These are phyloP conservation scores for Sordariomycetes sp. DNA, from an alignment of 2,329 filamentous ascomycete genomes.

Conservation along the genomic window DNA sequence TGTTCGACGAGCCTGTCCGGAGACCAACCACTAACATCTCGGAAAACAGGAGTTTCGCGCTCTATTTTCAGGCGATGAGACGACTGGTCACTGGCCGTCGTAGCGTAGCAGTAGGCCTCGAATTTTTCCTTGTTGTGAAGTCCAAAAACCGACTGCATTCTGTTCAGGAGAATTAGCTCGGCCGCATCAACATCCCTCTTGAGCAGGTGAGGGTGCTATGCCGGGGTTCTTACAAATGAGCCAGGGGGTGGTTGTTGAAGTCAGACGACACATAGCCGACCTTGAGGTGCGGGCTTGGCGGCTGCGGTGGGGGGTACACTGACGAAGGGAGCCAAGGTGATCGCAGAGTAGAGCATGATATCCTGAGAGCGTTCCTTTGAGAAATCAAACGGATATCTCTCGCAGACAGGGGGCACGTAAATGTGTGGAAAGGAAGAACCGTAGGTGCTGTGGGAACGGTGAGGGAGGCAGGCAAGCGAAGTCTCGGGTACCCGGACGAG, in stretches of 20 bases:
- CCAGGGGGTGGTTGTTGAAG: constrained; percentile 96
- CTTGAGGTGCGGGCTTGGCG: constrained; percentile 74
- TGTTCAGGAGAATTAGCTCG: constrained; percentile 13
- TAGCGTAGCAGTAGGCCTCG: constrained; percentile 90
- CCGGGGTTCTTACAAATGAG: constrained; percentile 57
- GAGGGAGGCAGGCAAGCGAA: constrained; percentile 61
- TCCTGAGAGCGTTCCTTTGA: constrained; percentile 84
- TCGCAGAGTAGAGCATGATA: constrained; percentile 80
- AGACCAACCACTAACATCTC: constrained; percentile 79
- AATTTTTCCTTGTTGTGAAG: constrained; percentile 66
- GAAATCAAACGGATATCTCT: constrained; percentile 90
- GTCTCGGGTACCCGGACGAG: constrained; percentile 54
- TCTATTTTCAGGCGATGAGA: constrained; percentile 88
- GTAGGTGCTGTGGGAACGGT: constrained; percentile 82
- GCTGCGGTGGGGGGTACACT: constrained; percentile 76
- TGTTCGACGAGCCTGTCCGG: constrained; percentile 76
- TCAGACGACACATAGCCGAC: constrained; percentile 96
- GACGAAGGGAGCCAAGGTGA: constrained; percentile 75
- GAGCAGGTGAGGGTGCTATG: not conserved
- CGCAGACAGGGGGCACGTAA: constrained; percentile 86
- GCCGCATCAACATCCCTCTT: not conserved
- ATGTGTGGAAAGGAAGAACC: constrained; percentile 93
- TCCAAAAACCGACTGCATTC: constrained; percentile 97
- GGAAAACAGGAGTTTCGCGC: constrained; percentile 80
- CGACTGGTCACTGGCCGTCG: constrained; percentile 82